phyloP scores from a whole-genome alignment of 495 filamentous ascomycete species.

The Lepraria neglecta region DNA sequence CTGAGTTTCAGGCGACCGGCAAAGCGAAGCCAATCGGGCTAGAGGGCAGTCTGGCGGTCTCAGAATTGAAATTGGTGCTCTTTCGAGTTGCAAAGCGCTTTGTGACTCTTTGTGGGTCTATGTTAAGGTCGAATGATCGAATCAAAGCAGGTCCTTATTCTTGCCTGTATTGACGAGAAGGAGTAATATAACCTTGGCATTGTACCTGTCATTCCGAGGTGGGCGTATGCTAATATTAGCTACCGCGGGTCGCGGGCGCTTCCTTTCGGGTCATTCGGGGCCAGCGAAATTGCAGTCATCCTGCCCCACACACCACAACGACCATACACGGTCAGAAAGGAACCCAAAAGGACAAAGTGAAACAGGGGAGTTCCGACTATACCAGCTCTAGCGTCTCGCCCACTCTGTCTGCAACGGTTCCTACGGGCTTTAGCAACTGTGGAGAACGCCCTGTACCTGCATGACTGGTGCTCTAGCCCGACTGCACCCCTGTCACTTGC shows the following conservation, averaged over 20 bases:
- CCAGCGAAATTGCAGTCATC: conserved; percentile 2
- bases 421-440: conserved; percentile 1
- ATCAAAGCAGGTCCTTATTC: background rate
- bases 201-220: background rate
- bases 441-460: conserved; percentile 4
- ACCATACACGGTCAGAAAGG: background rate
- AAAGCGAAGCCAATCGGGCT: background rate
- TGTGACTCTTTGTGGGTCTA: conserved; percentile 4
- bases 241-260: conserved; percentile 6
- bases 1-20: conserved; percentile 4
- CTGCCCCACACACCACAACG: background rate
- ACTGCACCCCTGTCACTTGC: background rate
- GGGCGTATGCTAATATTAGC: conserved; percentile 4
- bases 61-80: background rate
- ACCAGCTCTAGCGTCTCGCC: conserved; percentile 11
- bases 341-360: background rate
- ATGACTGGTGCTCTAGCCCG: background rate
- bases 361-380: background rate
- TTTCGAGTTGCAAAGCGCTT: conserved; percentile 2
- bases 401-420: background rate
- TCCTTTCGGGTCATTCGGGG: background rate
- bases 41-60: conserved; percentile 1
- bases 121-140: background rate
- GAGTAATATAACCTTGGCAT: no score
- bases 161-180: no score